phyloP scores from a whole-genome alignment of 1,139 yeast genomes.

The Kluyveromyces sp. region DNA sequence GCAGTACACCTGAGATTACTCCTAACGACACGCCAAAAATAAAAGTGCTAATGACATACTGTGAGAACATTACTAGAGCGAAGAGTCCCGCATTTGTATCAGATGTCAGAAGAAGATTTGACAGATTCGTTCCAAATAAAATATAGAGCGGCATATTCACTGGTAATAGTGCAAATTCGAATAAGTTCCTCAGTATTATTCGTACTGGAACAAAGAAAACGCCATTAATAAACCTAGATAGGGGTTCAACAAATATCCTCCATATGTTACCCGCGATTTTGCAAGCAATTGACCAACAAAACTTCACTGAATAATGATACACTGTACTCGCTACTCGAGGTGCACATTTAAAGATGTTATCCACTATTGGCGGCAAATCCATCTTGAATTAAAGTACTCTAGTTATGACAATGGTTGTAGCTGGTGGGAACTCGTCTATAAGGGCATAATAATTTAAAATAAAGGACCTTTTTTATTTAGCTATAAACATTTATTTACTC shows the following conservation, averaged over 20 bases:
- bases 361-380: neutral
- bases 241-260: neutral
- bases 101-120: conserved; percentile 11
- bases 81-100: conserved; percentile 12
- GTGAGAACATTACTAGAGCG: conserved; percentile 13
- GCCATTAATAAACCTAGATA: neutral
- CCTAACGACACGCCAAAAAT: conserved; percentile 16
- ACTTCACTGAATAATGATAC: neutral
- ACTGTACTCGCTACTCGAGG: conserved; percentile 5
- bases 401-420: neutral
- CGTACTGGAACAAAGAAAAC: conserved; percentile 14
- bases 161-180: conserved; percentile 16
- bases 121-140: conserved; percentile 17
- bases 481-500: neutral
- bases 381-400: neutral
- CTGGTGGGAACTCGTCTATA: too few relatives aligned
- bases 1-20: conserved; percentile 12
- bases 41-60: conserved; percentile 17
- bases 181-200: conserved; percentile 14
- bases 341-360: neutral
- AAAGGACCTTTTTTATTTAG: too few relatives aligned
- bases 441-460: too few relatives aligned
- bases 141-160: conserved; percentile 18
- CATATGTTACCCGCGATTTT: neutral
- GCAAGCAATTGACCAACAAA: neutral